These are phyloP conservation scores for Trichoderma erinaceum DNA, from an alignment of 495 filamentous ascomycete species.

Conservation along the genomic window DNA sequence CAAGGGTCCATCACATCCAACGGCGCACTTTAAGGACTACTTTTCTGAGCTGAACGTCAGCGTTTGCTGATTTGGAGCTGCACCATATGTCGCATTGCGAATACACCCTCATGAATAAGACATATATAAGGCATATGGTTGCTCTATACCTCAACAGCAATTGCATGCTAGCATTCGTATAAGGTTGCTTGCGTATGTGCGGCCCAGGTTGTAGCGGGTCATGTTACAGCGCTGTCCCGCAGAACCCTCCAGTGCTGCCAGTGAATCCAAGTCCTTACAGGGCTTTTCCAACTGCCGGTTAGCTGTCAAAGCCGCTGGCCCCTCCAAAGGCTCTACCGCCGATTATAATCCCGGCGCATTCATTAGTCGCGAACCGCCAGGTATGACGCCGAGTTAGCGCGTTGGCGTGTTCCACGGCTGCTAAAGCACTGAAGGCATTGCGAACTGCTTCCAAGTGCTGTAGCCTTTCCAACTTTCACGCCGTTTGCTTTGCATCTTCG, in stretches of 20 bases:
- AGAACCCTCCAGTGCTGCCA: neutral
- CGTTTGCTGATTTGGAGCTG: neutral
- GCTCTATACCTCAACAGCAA: too few species aligned
- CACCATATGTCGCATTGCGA: too few species aligned
- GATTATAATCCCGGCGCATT: neutral
- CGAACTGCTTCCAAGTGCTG: neutral
- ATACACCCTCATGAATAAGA: too few species aligned
- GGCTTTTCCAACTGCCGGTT: neutral
- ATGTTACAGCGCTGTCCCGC: neutral
- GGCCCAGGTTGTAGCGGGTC: neutral
- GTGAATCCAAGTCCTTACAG: neutral
- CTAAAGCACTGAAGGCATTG: too few species aligned
- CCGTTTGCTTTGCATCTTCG: neutral
- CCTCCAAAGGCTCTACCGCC: neutral
- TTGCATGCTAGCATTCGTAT: too few species aligned
- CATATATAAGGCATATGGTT: too few species aligned
- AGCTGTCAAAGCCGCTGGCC: neutral
- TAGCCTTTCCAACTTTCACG: neutral
- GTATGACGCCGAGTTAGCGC: conserved; percentile 5
- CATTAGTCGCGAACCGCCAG: neutral
- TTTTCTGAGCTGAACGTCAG: neutral
- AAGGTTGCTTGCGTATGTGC: neutral
- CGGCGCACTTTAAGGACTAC: too few species aligned
- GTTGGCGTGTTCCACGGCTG: neutral
- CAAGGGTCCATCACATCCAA: neutral